Percentiles rank a stretch among this genome's conserved stretches.
These are phyloP conservation scores for Podaxis mareebaensis DNA, from an alignment of 768 basidiomycete species.

Conservation along the genomic window DNA sequence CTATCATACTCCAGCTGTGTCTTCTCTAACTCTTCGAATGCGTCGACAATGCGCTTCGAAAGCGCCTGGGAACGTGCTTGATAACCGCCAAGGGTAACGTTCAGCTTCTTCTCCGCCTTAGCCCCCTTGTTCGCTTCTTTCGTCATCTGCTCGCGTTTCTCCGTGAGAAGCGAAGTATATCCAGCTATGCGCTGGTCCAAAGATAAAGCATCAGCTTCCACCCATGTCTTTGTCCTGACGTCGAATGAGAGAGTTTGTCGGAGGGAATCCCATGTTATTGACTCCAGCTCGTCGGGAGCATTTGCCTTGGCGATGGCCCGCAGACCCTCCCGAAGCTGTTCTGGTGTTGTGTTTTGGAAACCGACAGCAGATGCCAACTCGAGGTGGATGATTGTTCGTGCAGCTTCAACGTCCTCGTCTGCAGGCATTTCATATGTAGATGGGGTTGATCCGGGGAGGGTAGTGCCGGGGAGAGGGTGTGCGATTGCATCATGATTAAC, in stretches of 20 bases:
- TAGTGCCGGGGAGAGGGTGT: slow-evolving; percentile 87
- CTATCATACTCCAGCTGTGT: slow-evolving; percentile 74
- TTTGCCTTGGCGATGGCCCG: slow-evolving; percentile 63
- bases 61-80: slow-evolving; percentile 71
- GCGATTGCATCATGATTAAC: slow-evolving; percentile 87
- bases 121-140: slow-evolving; percentile 78
- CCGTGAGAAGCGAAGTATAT: slow-evolving; percentile 58
- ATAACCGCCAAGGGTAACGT: slow-evolving; percentile 89
- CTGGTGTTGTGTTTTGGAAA: slow-evolving; percentile 79
- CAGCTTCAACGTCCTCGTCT: slow-evolving; percentile 71
- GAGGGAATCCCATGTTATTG: slow-evolving; percentile 61
- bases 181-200: slow-evolving; percentile 63
- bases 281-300: slow-evolving; percentile 55
- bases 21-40: slow-evolving; percentile 71
- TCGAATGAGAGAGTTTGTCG: slow-evolving; percentile 69
- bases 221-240: slow-evolving; percentile 58
- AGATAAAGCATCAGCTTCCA: slow-evolving; percentile 60
- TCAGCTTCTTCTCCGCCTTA: slow-evolving; percentile 91
- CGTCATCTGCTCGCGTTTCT: slow-evolving; percentile 69
- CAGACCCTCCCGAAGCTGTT: slow-evolving; percentile 79
- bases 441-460: slow-evolving; percentile 66
- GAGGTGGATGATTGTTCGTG: slow-evolving; percentile 69
- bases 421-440: slow-evolving; percentile 75
- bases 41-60: slow-evolving; percentile 58
- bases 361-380: slow-evolving; percentile 84